These are phyloP conservation scores for Lumnitzera racemosa DNA, from an alignment of 345 rosid species.

Conservation along the genomic window DNA sequence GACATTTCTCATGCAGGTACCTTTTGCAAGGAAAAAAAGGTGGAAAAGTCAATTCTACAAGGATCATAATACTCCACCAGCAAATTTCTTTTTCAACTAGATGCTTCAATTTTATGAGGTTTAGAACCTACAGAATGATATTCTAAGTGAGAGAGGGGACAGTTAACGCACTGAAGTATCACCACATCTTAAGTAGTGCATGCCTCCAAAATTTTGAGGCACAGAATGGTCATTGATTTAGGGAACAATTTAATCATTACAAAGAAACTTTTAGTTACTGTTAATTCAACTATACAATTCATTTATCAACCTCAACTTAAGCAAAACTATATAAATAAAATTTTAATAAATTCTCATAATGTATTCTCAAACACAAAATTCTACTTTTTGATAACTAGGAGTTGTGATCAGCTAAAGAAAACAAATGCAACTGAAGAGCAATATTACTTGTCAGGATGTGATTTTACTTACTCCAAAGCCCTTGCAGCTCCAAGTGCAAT, in stretches of 20 bases:
- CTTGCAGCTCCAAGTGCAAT: constrained; percentile 95
- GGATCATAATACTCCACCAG: background rate
- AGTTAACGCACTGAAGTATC: too few relatives aligned
- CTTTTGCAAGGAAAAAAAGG: constrained; percentile 24
- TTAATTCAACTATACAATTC: background rate
- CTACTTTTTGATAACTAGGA: too few relatives aligned
- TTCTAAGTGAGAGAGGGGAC: too few relatives aligned
- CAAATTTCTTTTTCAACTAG: background rate
- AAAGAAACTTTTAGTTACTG: background rate
- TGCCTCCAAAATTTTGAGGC: too few relatives aligned
- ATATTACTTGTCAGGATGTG: constrained; percentile 1
- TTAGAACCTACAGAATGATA: too few relatives aligned
- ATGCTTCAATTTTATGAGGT: background rate
- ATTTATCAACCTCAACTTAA: background rate
- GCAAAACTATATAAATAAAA: too few relatives aligned
- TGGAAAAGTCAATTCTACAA: constrained; percentile 7
- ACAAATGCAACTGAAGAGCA: background rate
- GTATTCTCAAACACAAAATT: too few relatives aligned
- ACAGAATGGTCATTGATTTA: too few relatives aligned
- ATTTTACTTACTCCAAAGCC: constrained; percentile 77
- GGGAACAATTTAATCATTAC: background rate
- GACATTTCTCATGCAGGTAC: constrained; percentile 93
- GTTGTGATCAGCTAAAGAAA: background rate
- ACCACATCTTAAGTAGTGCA: too few relatives aligned
- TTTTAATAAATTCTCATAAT: too few relatives aligned